Conservation (phyloP, 768 basidiomycete genomes). For the Suillus discolor region DNA sequence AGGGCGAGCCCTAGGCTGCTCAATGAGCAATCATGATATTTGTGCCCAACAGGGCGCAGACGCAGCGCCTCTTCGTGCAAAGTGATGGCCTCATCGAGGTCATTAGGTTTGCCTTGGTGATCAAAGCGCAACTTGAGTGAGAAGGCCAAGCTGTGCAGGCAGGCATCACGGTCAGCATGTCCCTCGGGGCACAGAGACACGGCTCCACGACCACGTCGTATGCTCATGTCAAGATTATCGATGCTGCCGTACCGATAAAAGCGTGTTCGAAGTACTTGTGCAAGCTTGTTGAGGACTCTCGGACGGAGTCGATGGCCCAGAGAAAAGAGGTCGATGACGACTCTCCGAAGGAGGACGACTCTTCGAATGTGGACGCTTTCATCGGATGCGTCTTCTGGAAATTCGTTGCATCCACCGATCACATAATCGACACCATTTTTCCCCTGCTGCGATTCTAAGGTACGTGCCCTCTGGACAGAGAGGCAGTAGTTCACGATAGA, state of each 20-base stretch:
- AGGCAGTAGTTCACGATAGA: neutral
- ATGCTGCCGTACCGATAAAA: neutral
- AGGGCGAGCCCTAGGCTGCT: neutral
- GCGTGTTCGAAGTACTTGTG: rapidly evolving
- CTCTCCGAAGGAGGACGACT: neutral
- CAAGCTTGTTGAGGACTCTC: rapidly evolving
- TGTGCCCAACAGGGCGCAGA: neutral
- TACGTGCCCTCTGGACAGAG: neutral
- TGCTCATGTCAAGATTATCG: neutral
- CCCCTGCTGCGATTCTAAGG: neutral
- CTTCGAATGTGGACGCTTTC: neutral
- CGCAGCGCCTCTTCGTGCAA: neutral
- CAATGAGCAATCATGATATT: neutral
- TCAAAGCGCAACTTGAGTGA: neutral
- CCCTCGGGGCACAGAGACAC: neutral
- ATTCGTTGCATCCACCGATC: neutral
- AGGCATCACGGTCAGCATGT: neutral
- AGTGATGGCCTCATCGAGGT: neutral
- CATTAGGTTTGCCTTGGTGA: neutral
- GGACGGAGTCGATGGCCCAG: neutral
- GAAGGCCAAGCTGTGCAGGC: neutral
- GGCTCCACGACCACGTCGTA: neutral
- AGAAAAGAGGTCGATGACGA: neutral
- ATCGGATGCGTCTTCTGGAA: neutral
- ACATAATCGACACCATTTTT: neutral